phyloP scores from a whole-genome alignment of 2,329 filamentous ascomycete species.

The Helicocarpus griseus region DNA sequence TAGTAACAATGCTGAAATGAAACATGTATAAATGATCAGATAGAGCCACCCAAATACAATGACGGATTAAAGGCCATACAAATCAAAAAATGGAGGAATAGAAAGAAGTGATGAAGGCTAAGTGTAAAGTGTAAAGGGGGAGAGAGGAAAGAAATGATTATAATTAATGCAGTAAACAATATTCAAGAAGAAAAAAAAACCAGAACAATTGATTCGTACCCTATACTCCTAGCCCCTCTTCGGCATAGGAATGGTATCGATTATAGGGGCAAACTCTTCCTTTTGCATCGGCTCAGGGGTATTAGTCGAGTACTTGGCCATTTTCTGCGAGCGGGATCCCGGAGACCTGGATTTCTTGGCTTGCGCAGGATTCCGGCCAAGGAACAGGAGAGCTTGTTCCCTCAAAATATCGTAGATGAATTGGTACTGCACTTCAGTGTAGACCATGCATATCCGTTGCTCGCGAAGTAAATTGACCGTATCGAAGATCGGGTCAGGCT shows the following conservation, averaged over 20 bases:
- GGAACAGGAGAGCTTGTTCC: conserved; percentile 38
- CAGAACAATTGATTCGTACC: background rate
- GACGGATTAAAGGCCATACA: too few relatives aligned
- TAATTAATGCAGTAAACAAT: too few relatives aligned
- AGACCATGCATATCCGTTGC: conserved; percentile 93
- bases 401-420: conserved; percentile 84
- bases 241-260: conserved; percentile 6
- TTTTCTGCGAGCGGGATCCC: conserved; percentile 8
- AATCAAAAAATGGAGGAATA: background rate
- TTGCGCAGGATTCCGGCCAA: conserved; percentile 12
- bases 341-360: conserved; percentile 7
- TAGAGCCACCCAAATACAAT: background rate
- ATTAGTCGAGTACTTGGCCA: conserved; percentile 13
- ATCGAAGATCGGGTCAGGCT: conserved; percentile 65
- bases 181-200: conserved; percentile 3
- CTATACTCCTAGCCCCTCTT: background rate
- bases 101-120: background rate
- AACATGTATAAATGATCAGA: too few relatives aligned
- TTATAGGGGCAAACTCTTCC: conserved; percentile 24
- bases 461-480: conserved; percentile 73
- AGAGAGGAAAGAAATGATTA: background rate
- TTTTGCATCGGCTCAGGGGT: conserved; percentile 22
- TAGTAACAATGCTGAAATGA: too few relatives aligned
- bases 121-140: too few relatives aligned
- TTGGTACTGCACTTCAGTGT: conserved; percentile 70